Base-by-base conservation (phyloP, 495 filamentous ascomycete genomes). In the Penicillium pulvis region DNA sequence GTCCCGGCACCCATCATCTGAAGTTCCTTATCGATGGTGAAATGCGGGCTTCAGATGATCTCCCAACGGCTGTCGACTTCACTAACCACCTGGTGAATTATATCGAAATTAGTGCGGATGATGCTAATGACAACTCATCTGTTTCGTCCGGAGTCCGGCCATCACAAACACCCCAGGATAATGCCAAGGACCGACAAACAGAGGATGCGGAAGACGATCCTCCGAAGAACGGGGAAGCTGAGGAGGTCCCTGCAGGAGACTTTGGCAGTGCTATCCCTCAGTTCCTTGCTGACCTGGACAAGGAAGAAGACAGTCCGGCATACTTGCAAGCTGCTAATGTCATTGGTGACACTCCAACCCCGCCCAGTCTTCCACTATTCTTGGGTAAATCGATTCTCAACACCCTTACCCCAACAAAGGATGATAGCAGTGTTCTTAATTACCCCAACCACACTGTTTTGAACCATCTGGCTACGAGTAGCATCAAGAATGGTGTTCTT, bases 71-170 rank as follows among this genome's bases (percentile, higher is more conserved):
- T 0, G 94, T 98, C 26, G 94, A 98, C 74, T 96, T 92, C 70
- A 94, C 91, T 43, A 96, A 96, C 68, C 93, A 96, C 66, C 77
- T 98, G 20, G 92, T 98, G 59, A 98, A 98, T 76, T 98, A 98
- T 66, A 87, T 98, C 64, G 94, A 98, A 75, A 88, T 98, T 53
- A 91, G 81, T 68, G 83, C 90, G 10, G 90, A 95, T 61, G 88
- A 92, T 66, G 68, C 67, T 36, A 66, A 67, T 49, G 70, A 76
- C 47, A 72, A 64, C 46, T 60, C 60, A n/a, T 41, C 56, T 26
- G 59, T 73, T 51, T 68, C 76, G 11, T 58, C 76, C 6, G 79
- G 74, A 8, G 61, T 73, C 14, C 78, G 79, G 26, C 71, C 82
- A 11, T 75, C 83, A 46, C 70, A 81, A 61, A 68, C 76, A 36